phyloP scores from a whole-genome alignment of 257 asterid species.

The Ligustrum vulgare region DNA sequence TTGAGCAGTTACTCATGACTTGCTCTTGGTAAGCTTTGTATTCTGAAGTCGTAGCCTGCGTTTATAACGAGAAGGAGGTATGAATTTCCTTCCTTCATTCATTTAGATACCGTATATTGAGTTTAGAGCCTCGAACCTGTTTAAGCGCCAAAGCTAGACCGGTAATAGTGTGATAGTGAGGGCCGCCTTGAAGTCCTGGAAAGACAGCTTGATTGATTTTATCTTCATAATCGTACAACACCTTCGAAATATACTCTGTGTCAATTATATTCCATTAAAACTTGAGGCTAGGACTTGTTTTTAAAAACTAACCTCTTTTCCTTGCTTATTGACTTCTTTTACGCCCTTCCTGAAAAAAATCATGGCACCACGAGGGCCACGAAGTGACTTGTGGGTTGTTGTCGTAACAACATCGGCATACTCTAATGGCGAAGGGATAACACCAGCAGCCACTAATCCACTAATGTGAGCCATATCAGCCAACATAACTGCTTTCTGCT shows the following conservation, averaged over 20 bases:
- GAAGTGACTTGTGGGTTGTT: slow-evolving; percentile 95
- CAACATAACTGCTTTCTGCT: slow-evolving; percentile 54
- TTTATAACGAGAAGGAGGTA: neutral
- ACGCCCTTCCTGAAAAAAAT: slow-evolving; percentile 92
- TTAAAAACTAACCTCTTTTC: slow-evolving; percentile 69
- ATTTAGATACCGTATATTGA: neutral
- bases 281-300: neutral
- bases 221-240: slow-evolving; percentile 87
- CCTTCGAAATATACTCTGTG: slow-evolving; percentile 43
- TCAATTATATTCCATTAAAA: neutral
- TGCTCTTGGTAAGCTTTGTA: neutral
- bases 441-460: slow-evolving; percentile 64
- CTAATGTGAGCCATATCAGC: slow-evolving; percentile 70
- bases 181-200: slow-evolving; percentile 99
- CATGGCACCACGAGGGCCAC: slow-evolving; percentile 99
- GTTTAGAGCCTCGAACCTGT: slow-evolving; percentile 48
- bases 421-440: slow-evolving; percentile 74
- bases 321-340: slow-evolving; percentile 91
- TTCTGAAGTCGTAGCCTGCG: neutral
- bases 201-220: slow-evolving; percentile 96
- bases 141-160: slow-evolving; percentile 96
- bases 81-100: neutral
- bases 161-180: slow-evolving; percentile 95
- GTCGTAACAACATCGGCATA: slow-evolving; percentile 97
- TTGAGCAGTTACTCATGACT: slow-evolving; percentile 26